Conservation (phyloP, 108 stramenopile species). For the Discostella stelligeroides region DNA sequence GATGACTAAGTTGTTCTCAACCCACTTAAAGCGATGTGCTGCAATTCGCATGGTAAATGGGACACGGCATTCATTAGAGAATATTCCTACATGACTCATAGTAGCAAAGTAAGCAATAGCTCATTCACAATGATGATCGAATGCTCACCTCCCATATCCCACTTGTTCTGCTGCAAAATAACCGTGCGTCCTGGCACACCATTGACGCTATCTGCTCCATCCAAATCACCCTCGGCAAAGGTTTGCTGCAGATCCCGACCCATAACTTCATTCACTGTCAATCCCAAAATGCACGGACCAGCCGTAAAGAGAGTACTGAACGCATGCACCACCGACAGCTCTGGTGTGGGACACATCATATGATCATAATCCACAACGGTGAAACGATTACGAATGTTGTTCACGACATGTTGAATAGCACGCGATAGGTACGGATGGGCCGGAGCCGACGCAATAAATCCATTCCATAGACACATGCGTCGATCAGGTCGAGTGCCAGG, state of each 20-base stretch:
- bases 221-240: slow-evolving; percentile 58
- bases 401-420: slow-evolving; percentile 62
- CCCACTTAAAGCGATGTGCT: slow-evolving; percentile 65
- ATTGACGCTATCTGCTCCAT: slow-evolving; percentile 3
- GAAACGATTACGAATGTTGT: slow-evolving; percentile 71
- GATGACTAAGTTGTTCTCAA: slow-evolving; percentile 57
- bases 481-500: slow-evolving; percentile 53
- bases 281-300: slow-evolving; percentile 69
- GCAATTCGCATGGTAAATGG: neutral
- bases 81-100: neutral
- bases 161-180: slow-evolving; percentile 62
- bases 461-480: slow-evolving; percentile 70
- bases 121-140: neutral
- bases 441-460: slow-evolving; percentile 63
- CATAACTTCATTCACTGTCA: slow-evolving; percentile 55
- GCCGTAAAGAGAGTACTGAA: slow-evolving; percentile 62
- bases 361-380: slow-evolving; percentile 69
- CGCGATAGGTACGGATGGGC: slow-evolving; percentile 62
- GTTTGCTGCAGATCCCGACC: slow-evolving; percentile 50
- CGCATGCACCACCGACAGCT: slow-evolving; percentile 47
- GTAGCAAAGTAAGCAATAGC: neutral
- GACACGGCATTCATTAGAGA: neutral
- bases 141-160: slow-evolving; percentile 53
- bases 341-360: slow-evolving; percentile 61
- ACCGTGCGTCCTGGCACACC: slow-evolving; percentile 62